Evolutionary conservation across 1,139 yeast species (phyloP).

Genomic region (Zygosaccharomyces sapae): DNA sequence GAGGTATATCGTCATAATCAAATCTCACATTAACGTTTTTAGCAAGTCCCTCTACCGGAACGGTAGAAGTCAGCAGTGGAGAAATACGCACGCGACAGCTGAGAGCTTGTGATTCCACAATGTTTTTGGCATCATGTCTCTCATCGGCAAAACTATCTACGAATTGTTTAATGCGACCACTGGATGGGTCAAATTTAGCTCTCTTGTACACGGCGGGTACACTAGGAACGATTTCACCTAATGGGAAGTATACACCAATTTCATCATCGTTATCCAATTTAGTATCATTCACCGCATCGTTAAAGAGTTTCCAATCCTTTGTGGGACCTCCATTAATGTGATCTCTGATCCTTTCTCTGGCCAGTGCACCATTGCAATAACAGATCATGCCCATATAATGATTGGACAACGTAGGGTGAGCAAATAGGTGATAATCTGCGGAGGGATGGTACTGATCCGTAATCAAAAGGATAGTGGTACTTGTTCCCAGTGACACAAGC

Average conservation of each 20-base stretch:
- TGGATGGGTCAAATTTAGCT: constrained; percentile 38
- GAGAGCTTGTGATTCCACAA: constrained; percentile 81
- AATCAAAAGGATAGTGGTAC: constrained; percentile 78
- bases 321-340: constrained; percentile 46
- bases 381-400: constrained; percentile 95
- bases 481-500: constrained; percentile 79
- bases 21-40: constrained; percentile 25
- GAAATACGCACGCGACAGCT: constrained; percentile 78
- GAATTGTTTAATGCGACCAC: constrained; percentile 34
- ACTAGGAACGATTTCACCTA: constrained; percentile 86
- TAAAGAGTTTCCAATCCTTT: constrained; percentile 61
- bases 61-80: constrained; percentile 51
- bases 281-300: constrained; percentile 43
- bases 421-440: constrained; percentile 76
- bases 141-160: constrained; percentile 36
- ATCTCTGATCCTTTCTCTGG: constrained; percentile 74
- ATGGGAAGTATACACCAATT: constrained; percentile 79
- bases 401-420: constrained; percentile 74
- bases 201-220: constrained; percentile 57
- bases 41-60: constrained; percentile 9
- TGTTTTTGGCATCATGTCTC: constrained; percentile 68
- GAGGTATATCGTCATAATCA: constrained; percentile 34
- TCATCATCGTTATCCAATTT: constrained; percentile 38
- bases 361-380: constrained; percentile 86
- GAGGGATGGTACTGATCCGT: constrained; percentile 78